A percentile compares a stretch with the other conserved stretches of the same genome.
Evolutionary conservation across 2,329 filamentous ascomycete species (phyloP).

Genomic region (Tolypocladium endophyticum): DNA sequence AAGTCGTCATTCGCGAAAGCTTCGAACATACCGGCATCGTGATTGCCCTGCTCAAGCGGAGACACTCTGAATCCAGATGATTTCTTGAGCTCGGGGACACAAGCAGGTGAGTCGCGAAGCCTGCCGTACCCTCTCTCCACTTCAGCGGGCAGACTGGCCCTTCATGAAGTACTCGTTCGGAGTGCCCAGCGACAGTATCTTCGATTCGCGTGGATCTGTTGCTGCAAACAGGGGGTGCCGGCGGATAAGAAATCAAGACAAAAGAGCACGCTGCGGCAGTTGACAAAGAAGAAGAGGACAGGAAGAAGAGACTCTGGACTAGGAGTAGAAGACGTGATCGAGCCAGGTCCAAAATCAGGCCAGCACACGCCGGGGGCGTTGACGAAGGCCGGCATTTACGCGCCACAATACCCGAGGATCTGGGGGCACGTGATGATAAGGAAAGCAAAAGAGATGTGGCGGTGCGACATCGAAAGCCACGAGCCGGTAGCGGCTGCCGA

Average conservation of each 20-base stretch:
- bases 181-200: not conserved
- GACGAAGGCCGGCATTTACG: not conserved
- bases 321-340: not conserved
- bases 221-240: too few relatives aligned
- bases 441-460: not conserved
- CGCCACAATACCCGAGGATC: not conserved
- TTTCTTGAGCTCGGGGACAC: not conserved
- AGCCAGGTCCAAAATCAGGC: not conserved
- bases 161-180: not conserved
- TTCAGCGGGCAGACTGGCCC: not conserved
- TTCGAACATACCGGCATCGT: conserved; percentile 3
- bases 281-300: not conserved
- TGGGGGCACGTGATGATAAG: not conserved
- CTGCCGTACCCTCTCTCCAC: not conserved
- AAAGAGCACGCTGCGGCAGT: not conserved
- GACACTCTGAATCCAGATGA: not conserved
- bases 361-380: not conserved
- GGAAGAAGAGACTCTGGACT: not conserved
- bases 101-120: not conserved
- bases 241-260: not conserved
- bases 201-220: not conserved
- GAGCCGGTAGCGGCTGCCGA: not conserved
- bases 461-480: not conserved
- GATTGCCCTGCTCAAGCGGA: not conserved
- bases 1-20: not conserved